Conservation (phyloP, 2,329 filamentous ascomycete genomes). For the Cladophialophora psammophila region DNA sequence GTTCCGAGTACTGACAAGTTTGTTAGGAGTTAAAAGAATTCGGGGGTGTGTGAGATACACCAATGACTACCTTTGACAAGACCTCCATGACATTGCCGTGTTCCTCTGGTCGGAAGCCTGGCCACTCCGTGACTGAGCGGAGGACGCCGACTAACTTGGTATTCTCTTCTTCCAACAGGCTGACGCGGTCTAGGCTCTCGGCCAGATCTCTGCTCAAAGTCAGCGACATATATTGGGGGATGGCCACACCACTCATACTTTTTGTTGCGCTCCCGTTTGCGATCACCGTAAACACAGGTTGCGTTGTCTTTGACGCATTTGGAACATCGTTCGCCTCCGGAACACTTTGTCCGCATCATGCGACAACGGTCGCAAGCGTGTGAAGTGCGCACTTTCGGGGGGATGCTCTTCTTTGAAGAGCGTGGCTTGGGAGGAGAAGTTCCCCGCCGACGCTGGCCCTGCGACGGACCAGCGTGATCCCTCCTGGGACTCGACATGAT, state of each 20-base stretch:
- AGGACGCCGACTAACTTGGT: constrained; percentile 23
- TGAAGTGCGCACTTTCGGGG: constrained; percentile 23
- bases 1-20: constrained; percentile 20
- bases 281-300: constrained; percentile 34
- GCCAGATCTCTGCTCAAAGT: constrained; percentile 30
- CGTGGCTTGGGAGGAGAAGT: constrained; percentile 4
- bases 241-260: constrained; percentile 27
- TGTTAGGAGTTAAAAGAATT: neutral
- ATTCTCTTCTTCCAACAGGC: constrained; percentile 29
- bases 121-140: constrained; percentile 19
- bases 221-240: constrained; percentile 7
- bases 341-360: constrained; percentile 37
- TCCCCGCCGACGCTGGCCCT: neutral
- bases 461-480: neutral
- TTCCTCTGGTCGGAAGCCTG: constrained; percentile 28
- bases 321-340: constrained; percentile 33
- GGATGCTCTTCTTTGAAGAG: neutral
- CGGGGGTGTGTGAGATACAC: neutral
- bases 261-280: constrained; percentile 38
- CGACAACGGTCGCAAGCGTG: constrained; percentile 39
- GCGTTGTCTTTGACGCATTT: constrained; percentile 38
- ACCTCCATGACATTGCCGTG: constrained; percentile 31
- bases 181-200: constrained; percentile 30
- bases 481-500: neutral
- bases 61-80: constrained; percentile 28